Evolutionary conservation across 257 asterid genomes (phyloP), one percentile per base, ranked within the genome.

Genomic region (Gentiana dahurica): DNA sequence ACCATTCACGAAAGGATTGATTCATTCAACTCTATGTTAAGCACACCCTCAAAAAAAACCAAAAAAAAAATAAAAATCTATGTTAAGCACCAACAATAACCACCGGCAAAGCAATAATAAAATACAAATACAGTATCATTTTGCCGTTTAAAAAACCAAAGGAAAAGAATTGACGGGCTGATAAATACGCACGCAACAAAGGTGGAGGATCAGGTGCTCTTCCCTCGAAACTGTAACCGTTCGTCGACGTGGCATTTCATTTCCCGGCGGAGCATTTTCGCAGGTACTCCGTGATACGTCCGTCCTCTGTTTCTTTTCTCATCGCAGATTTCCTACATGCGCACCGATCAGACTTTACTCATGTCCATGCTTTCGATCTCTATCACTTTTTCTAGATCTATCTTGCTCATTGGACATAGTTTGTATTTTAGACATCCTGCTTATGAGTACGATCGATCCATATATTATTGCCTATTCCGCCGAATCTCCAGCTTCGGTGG

Each of bases 171-270:
- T 13, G 11, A 15, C 39, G 45, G 38, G 36, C 43, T 43, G 51
- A 53, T 34, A 43, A 43, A 35, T 57, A 58, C 49, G 34, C 41
- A 52, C 67, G 7, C 53, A 64, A 12, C 34, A 59, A 49, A 55
- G 63, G 15, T 39, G 43, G n/a, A 48, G 34, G 32, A 36, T 39
- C 49, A 41, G 34, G 32, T 36, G 34, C 49, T 53, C 49, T 13
- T 54, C 47, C 63, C 57, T 41, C 48, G 57, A 64, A 59, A 41
- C 38, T 49, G 65, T 65, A 58, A 53, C 54, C 63, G 51, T 51
- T n/a, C 51, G 36, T 57, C 65, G 45, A 64, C 49, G 46, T 53
- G 11, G 53, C 58, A 49, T 57, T 57, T 54, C 44, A 58, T 66
- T 51, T 64, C 54, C 51, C 62, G 10, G 34, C 52, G 12, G 0